Percentiles rank a stretch among this genome's conserved stretches.
These are phyloP conservation scores for Phytopythium cucurbitacearum DNA, from an alignment of 352 stramenopile species.

Conservation along the genomic window DNA sequence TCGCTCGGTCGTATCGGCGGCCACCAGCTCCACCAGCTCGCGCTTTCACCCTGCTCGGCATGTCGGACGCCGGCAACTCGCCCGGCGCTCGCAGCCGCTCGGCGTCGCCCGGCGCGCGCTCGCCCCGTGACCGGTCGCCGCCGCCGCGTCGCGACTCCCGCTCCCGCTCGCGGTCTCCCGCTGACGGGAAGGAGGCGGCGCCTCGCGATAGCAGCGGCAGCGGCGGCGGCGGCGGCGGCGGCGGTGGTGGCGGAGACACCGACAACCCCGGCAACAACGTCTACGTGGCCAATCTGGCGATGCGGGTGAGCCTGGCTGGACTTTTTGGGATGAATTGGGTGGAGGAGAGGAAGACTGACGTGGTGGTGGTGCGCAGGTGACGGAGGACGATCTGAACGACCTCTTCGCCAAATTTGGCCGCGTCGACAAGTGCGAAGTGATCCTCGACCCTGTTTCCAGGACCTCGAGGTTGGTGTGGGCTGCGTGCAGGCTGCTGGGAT, in stretches of 20 bases:
- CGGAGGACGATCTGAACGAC: conserved; percentile 56
- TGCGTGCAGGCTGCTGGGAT: not conserved
- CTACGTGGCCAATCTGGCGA: conserved; percentile 71
- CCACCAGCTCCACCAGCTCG: not conserved
- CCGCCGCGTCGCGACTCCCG: conserved; percentile 8
- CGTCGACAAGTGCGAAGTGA: conserved; percentile 76
- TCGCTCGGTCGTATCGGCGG: no score
- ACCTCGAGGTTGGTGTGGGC: conserved; percentile 48
- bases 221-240: conserved; percentile 5
- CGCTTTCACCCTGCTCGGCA: conserved; percentile 3
- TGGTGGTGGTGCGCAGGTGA: conserved; percentile 16
- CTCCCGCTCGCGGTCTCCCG: conserved; percentile 44
- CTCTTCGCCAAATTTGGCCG: conserved; percentile 73
- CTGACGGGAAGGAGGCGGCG: conserved; percentile 9
- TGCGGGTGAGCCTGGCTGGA: conserved; percentile 26
- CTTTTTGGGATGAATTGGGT: not conserved
- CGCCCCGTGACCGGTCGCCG: conserved; percentile 4
- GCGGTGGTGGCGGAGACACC: conserved; percentile 10
- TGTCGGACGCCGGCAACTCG: conserved; percentile 34
- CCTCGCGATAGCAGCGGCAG: conserved; percentile 4
- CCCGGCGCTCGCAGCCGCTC: conserved; percentile 20
- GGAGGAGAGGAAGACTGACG: not conserved
- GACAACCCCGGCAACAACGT: conserved; percentile 77
- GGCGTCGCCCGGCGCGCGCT: conserved; percentile 10
- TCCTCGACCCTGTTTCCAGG: conserved; percentile 69